Percentiles rank a stretch among this genome's conserved stretches.
Evolutionary conservation across 805 yeast species (phyloP).

Genomic region (Cyberlindnera euphorbiae): DNA sequence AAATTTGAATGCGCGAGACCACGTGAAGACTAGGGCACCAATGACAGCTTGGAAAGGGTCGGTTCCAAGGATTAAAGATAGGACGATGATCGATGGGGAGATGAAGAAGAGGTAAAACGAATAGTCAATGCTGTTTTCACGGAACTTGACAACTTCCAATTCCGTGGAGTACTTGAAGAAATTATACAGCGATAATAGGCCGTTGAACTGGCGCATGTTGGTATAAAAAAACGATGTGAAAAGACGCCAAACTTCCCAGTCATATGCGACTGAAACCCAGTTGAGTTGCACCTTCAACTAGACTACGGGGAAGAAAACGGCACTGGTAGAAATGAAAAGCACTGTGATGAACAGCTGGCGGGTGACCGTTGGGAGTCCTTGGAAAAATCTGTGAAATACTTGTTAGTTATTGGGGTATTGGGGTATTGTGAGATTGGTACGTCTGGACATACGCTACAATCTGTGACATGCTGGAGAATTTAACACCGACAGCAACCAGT

Average conservation of each 20-base stretch:
- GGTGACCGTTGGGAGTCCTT: constrained; percentile 54
- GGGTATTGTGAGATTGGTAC: too few relatives aligned
- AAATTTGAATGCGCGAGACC: constrained; percentile 34
- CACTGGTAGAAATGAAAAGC: constrained; percentile 42
- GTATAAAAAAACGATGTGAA: constrained; percentile 46
- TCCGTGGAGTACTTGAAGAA: constrained; percentile 54
- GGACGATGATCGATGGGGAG: constrained; percentile 41
- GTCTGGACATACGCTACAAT: neutral
- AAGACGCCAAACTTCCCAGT: constrained; percentile 41
- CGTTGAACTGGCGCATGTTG: constrained; percentile 38
- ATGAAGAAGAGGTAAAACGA: constrained; percentile 47
- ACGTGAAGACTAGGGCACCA: constrained; percentile 52
- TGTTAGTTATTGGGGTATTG: neutral
- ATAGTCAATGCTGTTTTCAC: constrained; percentile 47
- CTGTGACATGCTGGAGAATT: constrained; percentile 1
- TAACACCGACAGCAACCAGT: too few relatives aligned
- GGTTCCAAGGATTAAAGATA: constrained; percentile 29
- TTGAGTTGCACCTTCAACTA: constrained; percentile 13
- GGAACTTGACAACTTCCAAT: constrained; percentile 49
- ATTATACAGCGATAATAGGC: constrained; percentile 49
- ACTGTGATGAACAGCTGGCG: constrained; percentile 48
- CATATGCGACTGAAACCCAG: constrained; percentile 29
- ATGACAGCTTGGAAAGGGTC: constrained; percentile 37
- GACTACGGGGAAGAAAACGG: constrained; percentile 38
- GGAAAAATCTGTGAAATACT: constrained; percentile 30